phyloP scores from a whole-genome alignment of 257 asterid genomes.

The Jaltomata sinuosa region DNA sequence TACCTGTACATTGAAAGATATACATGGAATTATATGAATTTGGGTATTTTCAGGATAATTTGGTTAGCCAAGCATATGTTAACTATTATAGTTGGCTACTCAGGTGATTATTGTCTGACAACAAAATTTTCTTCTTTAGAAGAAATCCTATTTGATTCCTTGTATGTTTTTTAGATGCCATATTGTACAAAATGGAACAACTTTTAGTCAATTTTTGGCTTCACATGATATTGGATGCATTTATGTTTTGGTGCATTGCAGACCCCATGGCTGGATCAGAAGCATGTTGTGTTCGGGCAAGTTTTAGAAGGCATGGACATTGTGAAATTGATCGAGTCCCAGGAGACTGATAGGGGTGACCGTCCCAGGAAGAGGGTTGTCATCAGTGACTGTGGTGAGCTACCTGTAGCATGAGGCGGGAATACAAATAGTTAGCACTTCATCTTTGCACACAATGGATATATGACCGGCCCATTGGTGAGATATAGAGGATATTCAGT shows the following conservation, averaged over 20 bases:
- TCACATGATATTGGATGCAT: background rate
- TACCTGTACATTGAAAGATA: background rate
- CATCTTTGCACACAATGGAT: background rate
- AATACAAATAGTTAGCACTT: background rate
- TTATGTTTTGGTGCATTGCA: constrained; percentile 22
- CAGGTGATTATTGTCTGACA: background rate
- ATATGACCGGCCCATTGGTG: background rate
- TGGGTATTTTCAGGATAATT: background rate
- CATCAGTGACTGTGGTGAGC: constrained; percentile 83
- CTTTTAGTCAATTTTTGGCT: background rate
- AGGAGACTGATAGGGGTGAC: constrained; percentile 91
- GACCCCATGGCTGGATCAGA: constrained; percentile 90
- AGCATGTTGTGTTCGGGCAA: constrained; percentile 96
- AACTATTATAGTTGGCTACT: background rate
- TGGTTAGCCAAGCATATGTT: background rate
- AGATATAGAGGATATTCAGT: constrained; percentile 21
- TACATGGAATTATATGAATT: background rate
- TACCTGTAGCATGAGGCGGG: constrained; percentile 47
- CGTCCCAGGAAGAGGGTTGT: constrained; percentile 79
- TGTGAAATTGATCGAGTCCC: constrained; percentile 60
- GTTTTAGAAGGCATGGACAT: constrained; percentile 91
- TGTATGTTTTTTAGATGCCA: background rate
- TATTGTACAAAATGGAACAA: background rate
- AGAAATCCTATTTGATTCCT: background rate
- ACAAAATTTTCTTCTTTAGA: background rate